phyloP scores from a whole-genome alignment of 2,329 filamentous ascomycete species.

The Paracoccidioides brasiliensis region DNA sequence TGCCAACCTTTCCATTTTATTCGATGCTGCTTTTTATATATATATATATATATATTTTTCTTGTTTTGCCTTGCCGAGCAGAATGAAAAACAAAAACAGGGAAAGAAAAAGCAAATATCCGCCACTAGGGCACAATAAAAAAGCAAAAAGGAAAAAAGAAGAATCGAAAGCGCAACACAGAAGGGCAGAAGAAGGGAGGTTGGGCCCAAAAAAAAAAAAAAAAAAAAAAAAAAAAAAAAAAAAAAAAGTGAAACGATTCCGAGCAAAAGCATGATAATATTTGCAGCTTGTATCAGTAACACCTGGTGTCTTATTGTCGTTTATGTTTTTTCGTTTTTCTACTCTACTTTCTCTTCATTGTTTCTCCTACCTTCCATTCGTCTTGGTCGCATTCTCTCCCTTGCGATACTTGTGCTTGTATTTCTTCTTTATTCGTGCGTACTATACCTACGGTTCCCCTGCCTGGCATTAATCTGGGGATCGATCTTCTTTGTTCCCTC shows the following conservation, averaged over 20 bases:
- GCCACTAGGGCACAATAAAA: neutral
- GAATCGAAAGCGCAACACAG: neutral
- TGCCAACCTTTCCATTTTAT: slow-evolving; percentile 13
- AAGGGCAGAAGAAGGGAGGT: slow-evolving; percentile 1
- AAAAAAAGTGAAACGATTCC: neutral
- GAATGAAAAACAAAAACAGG: neutral
- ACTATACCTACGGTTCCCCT: neutral
- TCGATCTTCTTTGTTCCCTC: neutral
- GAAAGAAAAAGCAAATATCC: neutral
- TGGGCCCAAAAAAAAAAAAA: slow-evolving; percentile 7
- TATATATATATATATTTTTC: neutral
- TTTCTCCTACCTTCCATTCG: neutral
- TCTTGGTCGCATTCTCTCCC: slow-evolving; percentile 9
- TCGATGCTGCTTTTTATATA: neutral
- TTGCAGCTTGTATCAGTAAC: slow-evolving; percentile 2
- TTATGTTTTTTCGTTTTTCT: neutral
- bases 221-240: slow-evolving; percentile 10
- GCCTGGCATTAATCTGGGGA: neutral
- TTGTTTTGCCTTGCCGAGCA: neutral
- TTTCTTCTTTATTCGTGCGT: slow-evolving; percentile 10
- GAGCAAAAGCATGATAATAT: neutral
- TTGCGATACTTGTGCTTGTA: slow-evolving; percentile 6
- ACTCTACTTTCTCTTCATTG: neutral
- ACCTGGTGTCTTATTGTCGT: neutral
- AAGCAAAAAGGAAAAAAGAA: slow-evolving; percentile 2